phyloP scores from a whole-genome alignment of 495 filamentous ascomycete genomes.

The Penicillium cataractarum region DNA sequence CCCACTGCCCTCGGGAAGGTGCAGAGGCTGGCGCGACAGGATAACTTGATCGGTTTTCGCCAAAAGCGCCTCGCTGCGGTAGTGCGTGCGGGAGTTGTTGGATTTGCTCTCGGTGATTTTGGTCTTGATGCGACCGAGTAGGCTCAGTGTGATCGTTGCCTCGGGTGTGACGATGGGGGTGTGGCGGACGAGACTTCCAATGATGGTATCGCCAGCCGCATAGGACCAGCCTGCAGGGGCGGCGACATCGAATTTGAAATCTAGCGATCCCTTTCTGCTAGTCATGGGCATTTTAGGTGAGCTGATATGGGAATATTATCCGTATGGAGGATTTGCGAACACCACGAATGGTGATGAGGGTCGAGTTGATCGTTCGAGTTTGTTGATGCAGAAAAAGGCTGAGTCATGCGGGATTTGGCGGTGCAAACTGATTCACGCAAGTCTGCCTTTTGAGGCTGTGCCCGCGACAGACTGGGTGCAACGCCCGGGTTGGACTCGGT shows the following conservation, averaged over 20 bases:
- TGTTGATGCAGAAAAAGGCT: not conserved
- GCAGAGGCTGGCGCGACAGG: constrained; percentile 7
- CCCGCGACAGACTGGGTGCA: too few species aligned
- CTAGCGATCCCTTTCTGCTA: not conserved
- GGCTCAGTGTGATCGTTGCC: not conserved
- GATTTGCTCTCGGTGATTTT: not conserved
- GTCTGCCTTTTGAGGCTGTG: not conserved
- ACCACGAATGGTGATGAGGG: not conserved
- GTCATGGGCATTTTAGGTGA: not conserved
- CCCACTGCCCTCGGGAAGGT: constrained; percentile 4
- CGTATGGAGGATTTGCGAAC: not conserved
- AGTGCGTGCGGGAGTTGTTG: not conserved
- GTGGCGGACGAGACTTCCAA: constrained; percentile 9
- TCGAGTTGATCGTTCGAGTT: not conserved
- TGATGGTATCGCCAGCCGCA: constrained; percentile 17
- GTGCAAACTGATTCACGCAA: not conserved
- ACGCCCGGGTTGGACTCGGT: too few species aligned
- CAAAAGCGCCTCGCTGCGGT: not conserved
- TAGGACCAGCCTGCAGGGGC: constrained; percentile 16
- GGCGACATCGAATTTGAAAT: constrained; percentile 16
- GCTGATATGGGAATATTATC: too few species aligned
- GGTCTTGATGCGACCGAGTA: constrained; percentile 12
- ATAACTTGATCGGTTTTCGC: not conserved
- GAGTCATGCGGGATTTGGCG: not conserved
- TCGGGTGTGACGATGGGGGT: constrained; percentile 4